Evolutionary conservation across 306 rosid genomes (phyloP).

Genomic region (Lithocarpus polystachyus): DNA sequence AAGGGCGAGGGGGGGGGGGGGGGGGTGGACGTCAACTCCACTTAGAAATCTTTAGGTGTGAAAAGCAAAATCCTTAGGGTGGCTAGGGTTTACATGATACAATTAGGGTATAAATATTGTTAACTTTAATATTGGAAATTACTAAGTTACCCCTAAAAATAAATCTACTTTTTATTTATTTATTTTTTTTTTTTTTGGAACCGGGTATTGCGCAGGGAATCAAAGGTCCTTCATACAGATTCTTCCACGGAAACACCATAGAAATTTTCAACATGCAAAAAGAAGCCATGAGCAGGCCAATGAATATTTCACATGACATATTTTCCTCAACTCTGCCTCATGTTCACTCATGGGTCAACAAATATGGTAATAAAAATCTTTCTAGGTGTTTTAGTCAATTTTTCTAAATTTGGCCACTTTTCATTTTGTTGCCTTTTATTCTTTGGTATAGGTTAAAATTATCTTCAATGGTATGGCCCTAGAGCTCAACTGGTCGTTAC

Average conservation of each 20-base stretch:
- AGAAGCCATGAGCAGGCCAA: constrained; percentile 6
- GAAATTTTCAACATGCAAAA: constrained; percentile 10
- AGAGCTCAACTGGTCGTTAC: constrained; percentile 16
- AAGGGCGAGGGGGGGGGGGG: no score
- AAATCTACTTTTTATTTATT: no score
- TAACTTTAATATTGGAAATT: no score
- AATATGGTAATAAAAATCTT: neutral
- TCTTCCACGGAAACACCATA: constrained; percentile 24
- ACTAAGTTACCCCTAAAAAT: no score
- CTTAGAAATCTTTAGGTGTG: no score
- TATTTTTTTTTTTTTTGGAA: no score
- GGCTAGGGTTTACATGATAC: no score
- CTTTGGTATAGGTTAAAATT: constrained; percentile 18
- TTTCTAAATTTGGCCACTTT: neutral
- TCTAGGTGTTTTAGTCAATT: neutral
- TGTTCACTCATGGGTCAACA: neutral
- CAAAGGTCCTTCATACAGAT: constrained; percentile 23
- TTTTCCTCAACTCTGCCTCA: constrained; percentile 17
- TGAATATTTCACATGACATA: constrained; percentile 14
- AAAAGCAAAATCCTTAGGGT: no score
- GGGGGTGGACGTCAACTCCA: no score
- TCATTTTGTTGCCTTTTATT: neutral
- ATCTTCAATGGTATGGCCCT: constrained; percentile 30
- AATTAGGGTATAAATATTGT: no score
- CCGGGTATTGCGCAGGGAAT: no score